Base-by-base conservation (phyloP, 148 eudicot species). In the Suaeda aralocaspica region DNA sequence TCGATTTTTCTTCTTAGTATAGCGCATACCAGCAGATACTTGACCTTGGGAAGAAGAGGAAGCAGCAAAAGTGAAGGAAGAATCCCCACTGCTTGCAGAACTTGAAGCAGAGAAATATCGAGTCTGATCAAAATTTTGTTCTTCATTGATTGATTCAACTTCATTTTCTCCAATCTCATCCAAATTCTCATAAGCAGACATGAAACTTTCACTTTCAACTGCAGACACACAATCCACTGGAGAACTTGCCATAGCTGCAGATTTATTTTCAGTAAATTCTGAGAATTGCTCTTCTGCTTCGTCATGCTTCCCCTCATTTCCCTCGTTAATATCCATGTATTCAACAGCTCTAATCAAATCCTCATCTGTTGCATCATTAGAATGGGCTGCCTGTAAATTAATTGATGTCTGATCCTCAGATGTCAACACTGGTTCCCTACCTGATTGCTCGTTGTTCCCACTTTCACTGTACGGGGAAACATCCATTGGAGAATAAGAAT, bases 401-500 rank as follows among this genome's bases (percentile, higher is more conserved):
- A 22, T 66, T 22, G 84, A 80, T 61, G 72, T 65, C 66, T 67
- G 67, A 49, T 71, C 66, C n/a, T 79, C 74, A 14, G 82, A 72
- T 67, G 84, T 74, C 76, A 85, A 77, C 25, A 89, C 78, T 70
- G 86, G 69, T 57, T 84, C 89, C 70, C 76, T 73, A 18, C 79
- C 76, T 63, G 71, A 73, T 50, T 45, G 68, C 31, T 55, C 59
- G 39, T 80, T 81, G 49, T 81, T 80, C 61, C 67, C 41, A 39
- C 58, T 71, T 77, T 95, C 92, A 50, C 48, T 81, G 76, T 75
- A 91, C 12, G 97, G 97, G 70, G 99, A 91, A 75, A 91, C 59
- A 46, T 95, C 99, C 99, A 95, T 95, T 2, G 97, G 99, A 14
- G 97, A 95, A 72, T 82, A 91, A 39, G 87, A 72, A 60, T 86